Conservation (phyloP, 768 basidiomycete species). For the Termitomyces bulborhizus region DNA sequence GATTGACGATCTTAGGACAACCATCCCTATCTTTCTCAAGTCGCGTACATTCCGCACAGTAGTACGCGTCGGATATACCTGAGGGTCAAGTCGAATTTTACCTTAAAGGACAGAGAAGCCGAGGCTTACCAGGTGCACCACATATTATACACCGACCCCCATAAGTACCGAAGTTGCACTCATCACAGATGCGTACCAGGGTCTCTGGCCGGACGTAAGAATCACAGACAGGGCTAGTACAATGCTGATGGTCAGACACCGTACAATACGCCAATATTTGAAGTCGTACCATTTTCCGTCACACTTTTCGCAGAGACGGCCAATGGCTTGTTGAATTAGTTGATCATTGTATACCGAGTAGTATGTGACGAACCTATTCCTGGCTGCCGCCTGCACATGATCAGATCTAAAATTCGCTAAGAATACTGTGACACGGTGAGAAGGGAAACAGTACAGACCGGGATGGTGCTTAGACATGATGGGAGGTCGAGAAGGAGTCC, state of each 20-base stretch:
- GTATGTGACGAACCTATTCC: slow-evolving; percentile 71
- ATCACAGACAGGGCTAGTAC: slow-evolving; percentile 88
- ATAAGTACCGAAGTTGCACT: slow-evolving; percentile 98
- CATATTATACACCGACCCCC: slow-evolving; percentile 98
- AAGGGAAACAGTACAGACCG: slow-evolving; percentile 31
- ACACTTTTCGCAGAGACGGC: slow-evolving; percentile 97
- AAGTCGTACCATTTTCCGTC: slow-evolving; percentile 93
- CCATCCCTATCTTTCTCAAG: slow-evolving; percentile 97
- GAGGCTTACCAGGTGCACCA: slow-evolving; percentile 76
- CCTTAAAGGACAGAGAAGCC: not conserved
- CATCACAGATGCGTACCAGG: slow-evolving; percentile 96
- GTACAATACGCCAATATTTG: not conserved
- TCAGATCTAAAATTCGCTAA: slow-evolving; percentile 61
- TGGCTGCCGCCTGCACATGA: slow-evolving; percentile 97
- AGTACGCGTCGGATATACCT: slow-evolving; percentile 99
- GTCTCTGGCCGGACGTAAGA: slow-evolving; percentile 99
- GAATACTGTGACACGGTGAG: not conserved
- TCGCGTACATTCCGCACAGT: slow-evolving; percentile 96
- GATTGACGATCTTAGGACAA: slow-evolving; percentile 96
- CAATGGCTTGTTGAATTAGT: slow-evolving; percentile 64
- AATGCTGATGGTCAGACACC: not conserved
- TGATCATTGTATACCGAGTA: slow-evolving; percentile 2
- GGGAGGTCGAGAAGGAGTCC: not conserved
- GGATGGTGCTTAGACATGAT: slow-evolving; percentile 90
- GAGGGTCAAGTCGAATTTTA: not conserved